phyloP scores from a whole-genome alignment of 495 filamentous ascomycete genomes.

The Hypoxylon fragiforme region DNA sequence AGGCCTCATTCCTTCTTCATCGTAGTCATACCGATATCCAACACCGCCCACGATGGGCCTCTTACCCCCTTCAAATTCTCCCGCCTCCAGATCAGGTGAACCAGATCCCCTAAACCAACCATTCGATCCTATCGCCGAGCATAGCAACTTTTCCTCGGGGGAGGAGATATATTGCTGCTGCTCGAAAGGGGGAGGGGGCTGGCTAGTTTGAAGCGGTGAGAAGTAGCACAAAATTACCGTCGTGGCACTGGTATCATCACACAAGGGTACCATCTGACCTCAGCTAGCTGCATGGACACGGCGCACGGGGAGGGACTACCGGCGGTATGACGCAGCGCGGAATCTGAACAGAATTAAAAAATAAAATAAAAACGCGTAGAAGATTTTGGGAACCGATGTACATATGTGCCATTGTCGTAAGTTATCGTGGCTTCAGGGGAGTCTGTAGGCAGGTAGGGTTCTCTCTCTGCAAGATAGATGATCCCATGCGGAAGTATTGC shows the following conservation, averaged over 20 bases:
- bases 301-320: slow-evolving; percentile 1
- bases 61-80: neutral
- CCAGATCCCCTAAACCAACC: neutral
- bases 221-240: slow-evolving; percentile 21
- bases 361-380: no score
- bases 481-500: no score
- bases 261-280: slow-evolving; percentile 17
- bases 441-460: no score
- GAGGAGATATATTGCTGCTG: no score
- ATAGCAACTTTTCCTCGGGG: no score
- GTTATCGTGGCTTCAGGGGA: no score
- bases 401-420: no score
- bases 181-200: no score
- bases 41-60: neutral
- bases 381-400: no score
- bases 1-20: neutral
- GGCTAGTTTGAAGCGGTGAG: slow-evolving; percentile 25
- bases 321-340: neutral
- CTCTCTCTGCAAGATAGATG: no score
- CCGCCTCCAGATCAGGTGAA: neutral
- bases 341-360: no score
- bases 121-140: no score
- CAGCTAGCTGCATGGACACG: slow-evolving; percentile 4
- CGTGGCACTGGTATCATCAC: slow-evolving; percentile 17
- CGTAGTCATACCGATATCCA: neutral